Conservation (phyloP, 1,284 basidiomycete species). For the Volvariella volvacea region DNA sequence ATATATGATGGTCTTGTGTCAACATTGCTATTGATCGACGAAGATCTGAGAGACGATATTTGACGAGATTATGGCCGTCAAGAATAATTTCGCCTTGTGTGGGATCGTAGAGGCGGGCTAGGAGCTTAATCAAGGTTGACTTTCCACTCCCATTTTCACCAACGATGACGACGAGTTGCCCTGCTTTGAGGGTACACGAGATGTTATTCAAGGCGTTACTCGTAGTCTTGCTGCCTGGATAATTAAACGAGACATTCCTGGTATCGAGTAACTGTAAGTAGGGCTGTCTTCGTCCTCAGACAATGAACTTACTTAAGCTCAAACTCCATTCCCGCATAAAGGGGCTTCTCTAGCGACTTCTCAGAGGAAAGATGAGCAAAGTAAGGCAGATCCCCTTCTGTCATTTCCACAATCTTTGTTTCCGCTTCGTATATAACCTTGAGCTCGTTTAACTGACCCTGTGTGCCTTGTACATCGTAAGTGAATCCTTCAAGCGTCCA, state of each 20-base stretch:
- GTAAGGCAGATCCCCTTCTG: not conserved
- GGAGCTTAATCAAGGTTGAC: constrained; percentile 36
- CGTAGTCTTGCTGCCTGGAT: not conserved
- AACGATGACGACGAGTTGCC: constrained; percentile 39
- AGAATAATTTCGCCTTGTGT: constrained; percentile 31
- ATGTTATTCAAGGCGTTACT: not conserved
- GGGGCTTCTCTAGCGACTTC: not conserved
- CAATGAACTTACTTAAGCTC: not conserved
- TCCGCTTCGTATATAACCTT: not conserved
- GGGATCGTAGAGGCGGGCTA: constrained; percentile 33
- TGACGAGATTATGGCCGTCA: constrained; percentile 24
- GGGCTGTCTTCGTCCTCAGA: not conserved
- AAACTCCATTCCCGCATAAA: not conserved
- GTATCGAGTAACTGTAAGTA: not conserved
- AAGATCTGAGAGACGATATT: constrained; percentile 21
- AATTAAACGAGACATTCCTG: not conserved
- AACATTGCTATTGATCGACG: constrained; percentile 30
- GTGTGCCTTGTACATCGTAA: not conserved
- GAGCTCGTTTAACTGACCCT: not conserved
- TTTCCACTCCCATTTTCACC: constrained; percentile 47
- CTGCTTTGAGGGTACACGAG: constrained; percentile 24
- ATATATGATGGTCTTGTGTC: constrained; percentile 31
- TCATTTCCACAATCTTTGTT: not conserved
- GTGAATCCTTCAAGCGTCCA: not conserved
- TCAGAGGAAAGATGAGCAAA: too few species aligned